Conservation (phyloP, 2,329 filamentous ascomycete genomes). For the Cladophialophora immunda region DNA sequence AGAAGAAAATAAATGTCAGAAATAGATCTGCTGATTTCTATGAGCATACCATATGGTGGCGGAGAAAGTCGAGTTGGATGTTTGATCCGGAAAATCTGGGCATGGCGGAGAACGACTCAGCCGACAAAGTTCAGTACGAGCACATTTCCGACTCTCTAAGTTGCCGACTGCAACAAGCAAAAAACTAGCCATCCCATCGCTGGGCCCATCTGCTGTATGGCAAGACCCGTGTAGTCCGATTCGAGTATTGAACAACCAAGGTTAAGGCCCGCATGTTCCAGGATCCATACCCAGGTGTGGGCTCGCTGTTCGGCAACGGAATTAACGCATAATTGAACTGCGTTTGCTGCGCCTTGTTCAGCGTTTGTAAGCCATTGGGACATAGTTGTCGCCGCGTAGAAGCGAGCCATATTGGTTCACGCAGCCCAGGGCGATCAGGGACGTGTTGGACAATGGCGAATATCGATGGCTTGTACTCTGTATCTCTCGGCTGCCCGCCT, state of each 20-base stretch:
- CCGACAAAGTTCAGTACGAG: too few relatives aligned
- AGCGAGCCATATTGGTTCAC: neutral
- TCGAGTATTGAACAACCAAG: neutral
- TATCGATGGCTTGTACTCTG: neutral
- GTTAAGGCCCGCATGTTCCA: neutral
- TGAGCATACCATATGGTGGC: too few relatives aligned
- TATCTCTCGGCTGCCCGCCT: neutral
- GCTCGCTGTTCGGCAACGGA: constrained; percentile 6
- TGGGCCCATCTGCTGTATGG: too few relatives aligned
- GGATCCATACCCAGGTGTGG: neutral
- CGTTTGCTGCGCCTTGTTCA: neutral
- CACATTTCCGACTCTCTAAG: too few relatives aligned
- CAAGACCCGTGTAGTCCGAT: neutral
- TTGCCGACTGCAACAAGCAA: too few relatives aligned
- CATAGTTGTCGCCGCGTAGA: neutral
- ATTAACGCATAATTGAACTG: neutral
- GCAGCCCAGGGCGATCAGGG: neutral
- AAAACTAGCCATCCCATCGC: too few relatives aligned
- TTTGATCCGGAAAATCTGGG: too few relatives aligned
- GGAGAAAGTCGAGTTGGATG: too few relatives aligned
- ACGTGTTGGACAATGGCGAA: neutral
- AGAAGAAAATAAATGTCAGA: too few relatives aligned
- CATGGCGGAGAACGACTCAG: too few relatives aligned
- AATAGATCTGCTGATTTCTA: too few relatives aligned
- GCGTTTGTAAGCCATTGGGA: neutral